These are phyloP conservation scores for Dissophora ornata DNA, from an alignment of 192 early-diverging fungal genomes.

Conservation along the genomic window DNA sequence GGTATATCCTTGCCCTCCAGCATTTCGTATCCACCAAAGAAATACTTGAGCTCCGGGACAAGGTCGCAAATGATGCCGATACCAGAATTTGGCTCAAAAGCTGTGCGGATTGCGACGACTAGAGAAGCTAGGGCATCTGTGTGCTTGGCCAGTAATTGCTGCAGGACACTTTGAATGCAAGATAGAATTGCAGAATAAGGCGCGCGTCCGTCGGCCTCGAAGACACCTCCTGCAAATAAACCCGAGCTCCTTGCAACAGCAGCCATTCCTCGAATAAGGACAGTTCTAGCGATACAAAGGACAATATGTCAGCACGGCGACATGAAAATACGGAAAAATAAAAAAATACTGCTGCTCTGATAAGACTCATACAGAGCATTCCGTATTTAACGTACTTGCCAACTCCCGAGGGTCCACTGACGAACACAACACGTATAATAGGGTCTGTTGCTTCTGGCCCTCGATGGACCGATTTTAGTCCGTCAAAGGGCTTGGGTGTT, in stretches of 20 bases:
- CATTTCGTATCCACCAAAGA: constrained; percentile 45
- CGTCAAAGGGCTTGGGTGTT: constrained; percentile 30
- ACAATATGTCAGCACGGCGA: not conserved
- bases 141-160: constrained; percentile 42
- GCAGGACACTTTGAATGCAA: constrained; percentile 45
- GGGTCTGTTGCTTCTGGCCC: constrained; percentile 30
- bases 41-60: constrained; percentile 39
- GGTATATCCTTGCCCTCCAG: constrained; percentile 41
- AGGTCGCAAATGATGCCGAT: constrained; percentile 50
- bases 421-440: constrained; percentile 43
- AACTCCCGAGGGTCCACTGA: constrained; percentile 44
- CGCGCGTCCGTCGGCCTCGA: constrained; percentile 21
- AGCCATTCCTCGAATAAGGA: constrained; percentile 35
- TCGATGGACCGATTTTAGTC: constrained; percentile 19
- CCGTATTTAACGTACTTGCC: constrained; percentile 34
- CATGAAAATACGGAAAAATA: no score
- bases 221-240: constrained; percentile 41
- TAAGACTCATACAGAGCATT: not conserved
- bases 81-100: constrained; percentile 45
- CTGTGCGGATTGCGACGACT: constrained; percentile 43
- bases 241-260: constrained; percentile 39
- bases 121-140: constrained; percentile 42
- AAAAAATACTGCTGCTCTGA: no score
- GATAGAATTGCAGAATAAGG: constrained; percentile 47
- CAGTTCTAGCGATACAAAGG: constrained; percentile 10